Base-by-base conservation (phyloP, 805 yeast genomes). In the Candida sonorensis region DNA sequence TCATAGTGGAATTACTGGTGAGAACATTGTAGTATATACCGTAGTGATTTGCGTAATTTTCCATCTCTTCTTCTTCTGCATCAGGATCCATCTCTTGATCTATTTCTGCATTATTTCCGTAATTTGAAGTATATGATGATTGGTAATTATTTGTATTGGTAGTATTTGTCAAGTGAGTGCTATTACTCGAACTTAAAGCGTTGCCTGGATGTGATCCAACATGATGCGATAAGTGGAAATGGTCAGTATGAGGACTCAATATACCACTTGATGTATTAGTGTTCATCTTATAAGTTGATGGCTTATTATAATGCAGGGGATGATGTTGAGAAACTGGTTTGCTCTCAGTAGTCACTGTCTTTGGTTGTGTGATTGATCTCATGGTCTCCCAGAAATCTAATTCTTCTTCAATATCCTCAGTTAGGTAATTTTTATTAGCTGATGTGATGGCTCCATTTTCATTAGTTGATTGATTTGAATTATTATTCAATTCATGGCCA, bases 381-480 rank as follows among this genome's bases (percentile, higher is more conserved):
- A 80, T 66, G 3, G 76, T 72, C 40, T 79, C 87, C 81, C 84
- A 79, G 48, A 78, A 80, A 50, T 78, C 86, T 21, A 72, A 44
- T 15, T 73, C 85, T 37, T 75, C 85, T 25, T 76, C 84, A 4
- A 66, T 54, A 10, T 70, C 78, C 23, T 66, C 75, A n/a, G 45
- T 35, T 14, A 44, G n/a, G 40, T 48, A 40, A 16, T 29, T 35
- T n/a, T 31, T 32, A 27, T 23, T 26, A 16, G 11, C 29, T 45
- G 41, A 19, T 46, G 38, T 43, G 3, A 52, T 13, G 21, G 34
- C 28, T 25, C n/a, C n/a, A n/a, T n/a, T n/a, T n/a, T n/a, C n/a
- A n/a, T n/a, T n/a, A n/a, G n/a, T n/a, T n/a, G n/a, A n/a, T n/a
- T n/a, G n/a, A n/a, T n/a, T n/a, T n/a, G n/a, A n/a, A n/a, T n/a